Base-by-base conservation (phyloP, 371 early-diverging fungal genomes). In the Mucor plumbeus region DNA sequence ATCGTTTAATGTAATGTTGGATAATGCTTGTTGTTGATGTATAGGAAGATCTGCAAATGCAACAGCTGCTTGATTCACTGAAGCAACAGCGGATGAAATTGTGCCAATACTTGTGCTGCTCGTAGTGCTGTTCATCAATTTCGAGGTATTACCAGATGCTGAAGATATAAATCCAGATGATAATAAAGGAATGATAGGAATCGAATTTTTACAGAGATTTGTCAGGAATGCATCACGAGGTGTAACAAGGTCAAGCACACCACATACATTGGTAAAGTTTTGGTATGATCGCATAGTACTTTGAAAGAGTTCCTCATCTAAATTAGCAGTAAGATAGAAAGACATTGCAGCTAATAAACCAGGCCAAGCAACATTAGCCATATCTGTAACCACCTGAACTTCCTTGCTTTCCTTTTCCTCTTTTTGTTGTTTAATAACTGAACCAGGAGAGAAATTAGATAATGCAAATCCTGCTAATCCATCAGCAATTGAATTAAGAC, bases 271-370 rank as follows among this genome's bases (percentile, higher is more conserved):
- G 5, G 94, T 91, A 48, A 95, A 92, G 60, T 88, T 87, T 63
- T 91, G 90, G 61, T 90, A 91, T 0, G 94, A 85, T 10, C 88
- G 82, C 75, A 96, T 78, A 0, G 89, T 82, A 41, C 78, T 79
- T 56, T 85, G 81, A 72, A 96, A 97, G n/a, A 97, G 74, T 26
- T 90, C 92, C 56, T 94, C 94, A 69, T 97, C 97, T 41, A 97
- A 71, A 58, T 90, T 88, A 0, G 91, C 85, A 3, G 88, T 90
- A 3, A 95, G 70, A 60, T 91, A 87, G 61, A 94, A 90, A 0
- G 92, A 90, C 72, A 94, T 86, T 3, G 92, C 88, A 0, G 95
- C 91, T 7, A 96, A 79, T 9, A 97, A 71, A n/a, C 88, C 91
- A 0, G 95, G 88, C 94, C 95, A 95, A 5, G 92, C 87, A 4